Base-by-base conservation (phyloP, 106 monocot species). In the Dioscorea alata region DNA sequence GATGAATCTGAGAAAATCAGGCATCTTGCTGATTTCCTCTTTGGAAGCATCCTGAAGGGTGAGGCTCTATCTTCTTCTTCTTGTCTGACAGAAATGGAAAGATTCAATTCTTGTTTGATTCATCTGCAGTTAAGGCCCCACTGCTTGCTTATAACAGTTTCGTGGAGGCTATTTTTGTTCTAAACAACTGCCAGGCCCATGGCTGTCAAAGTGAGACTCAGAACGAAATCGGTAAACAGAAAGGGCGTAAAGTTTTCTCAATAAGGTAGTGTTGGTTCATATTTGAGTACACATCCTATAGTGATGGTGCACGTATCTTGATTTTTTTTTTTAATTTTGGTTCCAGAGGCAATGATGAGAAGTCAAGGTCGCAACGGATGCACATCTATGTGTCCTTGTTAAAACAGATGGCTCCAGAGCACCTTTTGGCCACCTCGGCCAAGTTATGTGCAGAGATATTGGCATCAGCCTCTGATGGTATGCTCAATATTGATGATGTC, bases 71-170 rank as follows among this genome's bases (percentile, higher is more conserved):
- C 8, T 24, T 66, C 69, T 10, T 48, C 1, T 42, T 24, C 13
- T 22, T 34, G 50, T 23, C 33, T 35, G 14, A 34, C 42, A 42
- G 28, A n/a, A 33, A 33, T 48, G 9, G 22, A 48, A 60, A 2
- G 60, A 15, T 9, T 13, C 1, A n/a, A 63, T 50, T 63, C 25
- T 21, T 4, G 31, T 73, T 28, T 50, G 19, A 49, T 78, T 25
- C 50, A 51, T 71, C 19, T 79, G 62, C 92, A 90, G 97, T 84
- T 52, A 89, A 99, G 79, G 89, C 97, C 70, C 92, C 97, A 51
- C 92, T 99, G 69, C 92, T 99, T 81, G 97, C 92, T 65, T 99
- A 99, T 67, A 99, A 99, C 81, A 99, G 97, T 70, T 99, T 99
- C 51, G 81, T 99, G 61, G 97, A 92, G 75, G 92, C 97, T 21